Percentiles rank a stretch among this genome's conserved stretches.
These are phyloP conservation scores for Coemansia sp. DNA, from an alignment of 192 early-diverging fungal genomes.

Conservation along the genomic window DNA sequence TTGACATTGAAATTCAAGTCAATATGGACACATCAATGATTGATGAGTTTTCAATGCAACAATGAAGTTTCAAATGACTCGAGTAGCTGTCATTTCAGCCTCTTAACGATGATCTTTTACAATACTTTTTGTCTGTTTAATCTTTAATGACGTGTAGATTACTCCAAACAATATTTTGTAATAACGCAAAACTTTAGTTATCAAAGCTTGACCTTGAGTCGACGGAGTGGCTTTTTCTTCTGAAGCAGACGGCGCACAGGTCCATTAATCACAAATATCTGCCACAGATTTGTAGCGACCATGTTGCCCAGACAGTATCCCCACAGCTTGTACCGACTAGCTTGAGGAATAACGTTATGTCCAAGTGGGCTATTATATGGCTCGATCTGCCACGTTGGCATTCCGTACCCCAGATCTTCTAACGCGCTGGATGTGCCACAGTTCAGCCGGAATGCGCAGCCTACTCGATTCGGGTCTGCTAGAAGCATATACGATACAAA, in stretches of 20 bases:
- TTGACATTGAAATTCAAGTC: constrained; percentile 52
- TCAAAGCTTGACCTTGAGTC: constrained; percentile 48
- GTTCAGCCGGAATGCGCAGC: constrained; percentile 73
- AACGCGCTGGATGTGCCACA: constrained; percentile 51
- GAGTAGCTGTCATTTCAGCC: no score
- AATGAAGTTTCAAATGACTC: not conserved
- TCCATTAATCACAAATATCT: constrained; percentile 53
- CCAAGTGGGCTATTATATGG: constrained; percentile 53
- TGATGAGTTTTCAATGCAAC: constrained; percentile 19
- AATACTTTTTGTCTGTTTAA: no score
- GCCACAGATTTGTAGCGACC: constrained; percentile 39
- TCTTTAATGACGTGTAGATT: no score
- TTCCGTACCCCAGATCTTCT: constrained; percentile 24
- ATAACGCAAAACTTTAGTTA: not conserved
- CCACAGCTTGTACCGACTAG: constrained; percentile 58
- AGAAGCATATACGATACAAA: constrained; percentile 59
- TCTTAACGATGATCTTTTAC: no score
- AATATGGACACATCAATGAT: constrained; percentile 45
- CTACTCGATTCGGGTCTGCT: constrained; percentile 66
- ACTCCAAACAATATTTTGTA: no score
- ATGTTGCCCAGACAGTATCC: constrained; percentile 56
- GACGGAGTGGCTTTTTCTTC: constrained; percentile 24
- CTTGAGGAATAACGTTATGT: constrained; percentile 61
- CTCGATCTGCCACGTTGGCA: constrained; percentile 43
- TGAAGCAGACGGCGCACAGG: constrained; percentile 44